Evolutionary conservation across 106 monocot genomes (phyloP).

Genomic region (Phalaenopsis equestris): DNA sequence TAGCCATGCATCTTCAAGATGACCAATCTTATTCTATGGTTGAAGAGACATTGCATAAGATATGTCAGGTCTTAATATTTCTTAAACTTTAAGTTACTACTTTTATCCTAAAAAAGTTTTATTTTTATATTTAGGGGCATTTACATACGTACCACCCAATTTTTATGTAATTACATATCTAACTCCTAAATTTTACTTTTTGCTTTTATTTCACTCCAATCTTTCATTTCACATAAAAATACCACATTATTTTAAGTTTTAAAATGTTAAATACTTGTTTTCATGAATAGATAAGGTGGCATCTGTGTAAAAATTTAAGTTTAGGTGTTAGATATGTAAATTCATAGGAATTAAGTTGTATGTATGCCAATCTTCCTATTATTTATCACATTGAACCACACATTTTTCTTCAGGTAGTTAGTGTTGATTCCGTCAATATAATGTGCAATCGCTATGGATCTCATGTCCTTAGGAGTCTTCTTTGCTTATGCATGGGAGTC

Average conservation of each 20-base stretch:
- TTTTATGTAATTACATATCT: no score
- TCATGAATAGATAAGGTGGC: no score
- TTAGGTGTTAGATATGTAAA: no score
- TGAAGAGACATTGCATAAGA: conserved; percentile 51
- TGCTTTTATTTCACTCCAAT: no score
- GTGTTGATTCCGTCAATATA: conserved; percentile 40
- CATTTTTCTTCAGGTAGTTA: conserved; percentile 43
- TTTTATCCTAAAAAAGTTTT: neutral
- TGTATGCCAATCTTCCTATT: no score
- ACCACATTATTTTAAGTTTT: no score
- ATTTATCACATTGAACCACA: neutral
- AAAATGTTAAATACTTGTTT: no score
- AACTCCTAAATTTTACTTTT: no score
- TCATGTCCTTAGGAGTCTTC: conserved; percentile 83
- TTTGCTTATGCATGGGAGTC: conserved; percentile 86
- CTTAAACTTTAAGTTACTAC: neutral
- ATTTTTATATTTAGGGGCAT: neutral
- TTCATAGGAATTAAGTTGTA: no score
- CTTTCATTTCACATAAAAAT: no score
- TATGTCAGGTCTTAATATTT: conserved; percentile 53
- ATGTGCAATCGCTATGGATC: conserved; percentile 80
- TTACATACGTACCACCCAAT: no score
- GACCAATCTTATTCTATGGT: conserved; percentile 41
- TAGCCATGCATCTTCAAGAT: conserved; percentile 55
- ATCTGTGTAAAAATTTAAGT: no score